Evolutionary conservation across 176 grass and related monocot genomes (phyloP), one percentile per base, ranked within the genome.

Genomic region (Coix lacrymajobi): DNA sequence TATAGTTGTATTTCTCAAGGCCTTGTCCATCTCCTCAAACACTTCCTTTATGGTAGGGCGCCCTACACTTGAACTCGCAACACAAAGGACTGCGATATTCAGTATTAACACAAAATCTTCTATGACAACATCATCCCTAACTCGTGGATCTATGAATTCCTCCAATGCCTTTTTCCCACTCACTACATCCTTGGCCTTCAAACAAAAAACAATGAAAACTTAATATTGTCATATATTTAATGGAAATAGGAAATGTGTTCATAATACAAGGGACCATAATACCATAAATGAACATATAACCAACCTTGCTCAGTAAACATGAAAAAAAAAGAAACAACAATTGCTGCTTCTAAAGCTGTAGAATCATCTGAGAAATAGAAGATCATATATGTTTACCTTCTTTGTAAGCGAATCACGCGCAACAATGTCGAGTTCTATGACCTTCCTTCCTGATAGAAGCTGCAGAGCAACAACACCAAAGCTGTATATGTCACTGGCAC

Each of bases 401-500:
- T 88, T 91, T 0, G 86, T 91, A 15, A 91, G 88, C 56, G 92
- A 86, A 78, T 94, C 92, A 0, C 83, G 83, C 4, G 86, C 92
- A 39, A 77, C 69, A 37, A 76, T 91, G 39, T 94, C 75, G 6
- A 94, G 76, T 40, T 94, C 92, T 60, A 94, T 94, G 79, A 94
- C 88, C 66, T 94, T 94, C 33, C 86, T 85, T 48, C 89, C 92
- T 38, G 92, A 91, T 3, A 94, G 77, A 44, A 94, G 77, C 31
- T 94, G 89, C 16, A 94, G 60, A 8, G 79, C 45, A 9, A 94
- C 92, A 2, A 91, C 85, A 26, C 92, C 92, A 38, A 94, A 94
- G 39, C 92, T 91, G 62, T 89, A 94, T 40, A 91, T 91, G 62
- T 94, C 92, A 43, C 89, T 91, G 17, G 89, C 14, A 58, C 81